A percentile compares a stretch with the other conserved stretches of the same genome.
Conservation (phyloP, 345 rosid species). For the Trapa bicornis region DNA sequence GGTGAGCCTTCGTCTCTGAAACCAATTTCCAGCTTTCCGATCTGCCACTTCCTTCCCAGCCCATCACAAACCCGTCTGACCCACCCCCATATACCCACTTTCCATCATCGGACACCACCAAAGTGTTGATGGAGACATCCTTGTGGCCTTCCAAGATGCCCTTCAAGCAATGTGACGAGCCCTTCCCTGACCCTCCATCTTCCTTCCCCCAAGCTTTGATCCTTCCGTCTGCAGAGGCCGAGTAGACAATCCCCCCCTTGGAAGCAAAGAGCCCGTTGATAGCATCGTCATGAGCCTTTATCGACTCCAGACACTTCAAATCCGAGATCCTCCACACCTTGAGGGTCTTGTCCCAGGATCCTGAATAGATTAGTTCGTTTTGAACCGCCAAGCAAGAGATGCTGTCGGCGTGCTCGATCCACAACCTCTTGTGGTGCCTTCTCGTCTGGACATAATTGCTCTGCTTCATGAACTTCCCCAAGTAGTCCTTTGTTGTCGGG, state of each 20-base stretch:
- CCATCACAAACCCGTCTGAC: slow-evolving; percentile 80
- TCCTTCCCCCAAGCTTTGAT: slow-evolving; percentile 81
- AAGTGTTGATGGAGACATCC: slow-evolving; percentile 63
- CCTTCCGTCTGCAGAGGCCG: slow-evolving; percentile 87
- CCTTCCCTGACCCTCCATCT: slow-evolving; percentile 26
- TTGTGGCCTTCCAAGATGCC: slow-evolving; percentile 67
- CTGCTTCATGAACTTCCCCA: slow-evolving; percentile 75
- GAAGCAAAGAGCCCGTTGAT: slow-evolving; percentile 52
- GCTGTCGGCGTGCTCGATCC: slow-evolving; percentile 84
- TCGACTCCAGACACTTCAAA: slow-evolving; percentile 77
- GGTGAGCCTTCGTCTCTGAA: slow-evolving; percentile 58
- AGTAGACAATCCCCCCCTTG: slow-evolving; percentile 57
- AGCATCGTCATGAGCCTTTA: slow-evolving; percentile 81
- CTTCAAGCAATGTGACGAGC: slow-evolving; percentile 46
- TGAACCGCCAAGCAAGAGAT: slow-evolving; percentile 70
- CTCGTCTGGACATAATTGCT: slow-evolving; percentile 70
- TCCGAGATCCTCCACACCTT: slow-evolving; percentile 85
- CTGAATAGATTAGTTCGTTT: slow-evolving; percentile 61
- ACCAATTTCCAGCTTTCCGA: slow-evolving; percentile 42
- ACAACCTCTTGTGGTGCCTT: slow-evolving; percentile 49
- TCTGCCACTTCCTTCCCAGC: slow-evolving; percentile 52
- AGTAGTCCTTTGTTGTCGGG: slow-evolving; percentile 69
- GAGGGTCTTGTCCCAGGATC: slow-evolving; percentile 91
- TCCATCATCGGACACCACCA: slow-evolving; percentile 57
- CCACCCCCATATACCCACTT: slow-evolving; percentile 71